A percentile compares a stretch with the other conserved stretches of the same genome.
These are phyloP conservation scores for Hamamelis virginiana DNA, from an alignment of 164 flowering plant genomes.

Conservation along the genomic window DNA sequence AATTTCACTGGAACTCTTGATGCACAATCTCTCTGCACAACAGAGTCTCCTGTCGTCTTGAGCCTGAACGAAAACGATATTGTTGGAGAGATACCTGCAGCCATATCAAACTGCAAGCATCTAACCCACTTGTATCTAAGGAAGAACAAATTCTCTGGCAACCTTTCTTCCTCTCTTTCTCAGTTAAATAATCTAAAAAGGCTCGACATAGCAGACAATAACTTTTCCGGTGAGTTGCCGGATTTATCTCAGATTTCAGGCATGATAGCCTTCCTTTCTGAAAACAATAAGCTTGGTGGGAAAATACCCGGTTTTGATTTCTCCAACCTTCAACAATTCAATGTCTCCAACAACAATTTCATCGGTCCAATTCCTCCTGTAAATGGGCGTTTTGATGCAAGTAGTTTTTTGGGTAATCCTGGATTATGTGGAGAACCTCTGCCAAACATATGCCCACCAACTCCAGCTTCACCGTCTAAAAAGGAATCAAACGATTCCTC, in stretches of 20 bases:
- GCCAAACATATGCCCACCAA: conserved; percentile 26
- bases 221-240: conserved; percentile 45
- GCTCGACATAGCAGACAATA: conserved; percentile 43
- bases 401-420: conserved; percentile 38
- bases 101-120: conserved; percentile 28
- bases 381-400: conserved; percentile 16
- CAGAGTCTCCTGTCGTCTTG: conserved; percentile 21
- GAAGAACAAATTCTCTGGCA: conserved; percentile 36
- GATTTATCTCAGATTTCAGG: conserved; percentile 43
- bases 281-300: conserved; percentile 45
- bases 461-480: conserved; percentile 14
- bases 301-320: conserved; percentile 36
- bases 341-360: conserved; percentile 50
- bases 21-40: conserved; percentile 26
- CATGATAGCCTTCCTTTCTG: conserved; percentile 35
- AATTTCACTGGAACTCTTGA: conserved; percentile 36
- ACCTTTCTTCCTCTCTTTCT: conserved; percentile 34
- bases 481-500: conserved; percentile 13
- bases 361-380: conserved; percentile 42
- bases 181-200: conserved; percentile 32
- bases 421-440: conserved; percentile 38
- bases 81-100: conserved; percentile 26
- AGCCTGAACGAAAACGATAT: conserved; percentile 34
- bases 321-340: conserved; percentile 30
- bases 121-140: conserved; percentile 35